Percentiles rank a stretch among this genome's conserved stretches.
These are phyloP conservation scores for Trematosphaeria pertusa DNA, from an alignment of 2,329 filamentous ascomycete species.

Conservation along the genomic window DNA sequence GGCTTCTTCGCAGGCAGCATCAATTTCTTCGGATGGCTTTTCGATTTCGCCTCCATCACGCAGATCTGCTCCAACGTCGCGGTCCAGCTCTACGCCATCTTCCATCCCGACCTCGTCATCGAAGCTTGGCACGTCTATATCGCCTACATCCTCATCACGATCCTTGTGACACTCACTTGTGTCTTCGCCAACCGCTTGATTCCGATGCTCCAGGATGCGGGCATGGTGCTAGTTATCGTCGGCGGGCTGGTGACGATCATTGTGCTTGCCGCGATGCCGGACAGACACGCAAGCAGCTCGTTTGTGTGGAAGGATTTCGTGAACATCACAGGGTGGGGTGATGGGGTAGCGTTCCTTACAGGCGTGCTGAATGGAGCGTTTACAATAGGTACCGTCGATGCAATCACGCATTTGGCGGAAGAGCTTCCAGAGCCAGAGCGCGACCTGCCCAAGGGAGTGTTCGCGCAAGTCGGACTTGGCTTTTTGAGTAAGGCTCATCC, in stretches of 20 bases:
- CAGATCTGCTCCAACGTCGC: slow-evolving; percentile 22
- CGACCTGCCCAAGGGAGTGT: slow-evolving; percentile 41
- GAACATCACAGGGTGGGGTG: slow-evolving; percentile 52
- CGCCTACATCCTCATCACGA: slow-evolving; percentile 52
- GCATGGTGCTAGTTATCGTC: slow-evolving; percentile 57
- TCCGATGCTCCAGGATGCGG: slow-evolving; percentile 60
- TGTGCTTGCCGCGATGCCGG: slow-evolving; percentile 60
- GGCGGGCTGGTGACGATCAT: slow-evolving; percentile 63
- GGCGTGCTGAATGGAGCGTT: slow-evolving; percentile 74
- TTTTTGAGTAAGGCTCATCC: slow-evolving; percentile 20
- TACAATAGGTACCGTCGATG: slow-evolving; percentile 67
- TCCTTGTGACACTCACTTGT: slow-evolving; percentile 46
- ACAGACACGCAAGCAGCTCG: slow-evolving; percentile 40
- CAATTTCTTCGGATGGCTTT: slow-evolving; percentile 27
- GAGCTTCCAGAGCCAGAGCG: slow-evolving; percentile 33
- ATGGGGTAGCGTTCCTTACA: slow-evolving; percentile 66
- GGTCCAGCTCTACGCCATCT: slow-evolving; percentile 24
- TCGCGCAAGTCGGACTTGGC: slow-evolving; percentile 31
- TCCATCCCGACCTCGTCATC: slow-evolving; percentile 23
- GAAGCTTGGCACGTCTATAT: slow-evolving; percentile 51
- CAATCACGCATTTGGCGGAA: slow-evolving; percentile 64
- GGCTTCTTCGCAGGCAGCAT: slow-evolving; percentile 25
- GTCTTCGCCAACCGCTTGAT: slow-evolving; percentile 60
- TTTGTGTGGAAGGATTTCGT: slow-evolving; percentile 52
- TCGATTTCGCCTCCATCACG: slow-evolving; percentile 24